Evolutionary conservation across 1,139 yeast genomes (phyloP).

Genomic region (Candida sanyaensis): DNA sequence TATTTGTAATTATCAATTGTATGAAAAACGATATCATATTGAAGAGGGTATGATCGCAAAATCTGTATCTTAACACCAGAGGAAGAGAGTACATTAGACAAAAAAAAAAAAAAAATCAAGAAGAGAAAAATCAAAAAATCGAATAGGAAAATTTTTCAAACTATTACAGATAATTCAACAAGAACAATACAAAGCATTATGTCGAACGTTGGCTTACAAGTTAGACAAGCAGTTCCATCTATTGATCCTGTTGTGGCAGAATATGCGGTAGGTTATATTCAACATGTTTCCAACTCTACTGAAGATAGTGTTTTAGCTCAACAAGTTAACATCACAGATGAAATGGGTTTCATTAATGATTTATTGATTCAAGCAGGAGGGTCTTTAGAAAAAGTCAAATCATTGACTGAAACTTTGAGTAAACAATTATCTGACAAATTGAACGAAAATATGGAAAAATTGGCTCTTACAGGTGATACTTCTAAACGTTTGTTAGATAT

Average conservation of each 20-base stretch:
- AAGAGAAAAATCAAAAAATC: not conserved
- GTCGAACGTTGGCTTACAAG: conserved; percentile 62
- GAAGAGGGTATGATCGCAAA: not conserved
- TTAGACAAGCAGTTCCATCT: conserved; percentile 87
- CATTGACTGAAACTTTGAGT: conserved; percentile 46
- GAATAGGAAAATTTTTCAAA: conserved; percentile 2
- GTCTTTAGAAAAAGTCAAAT: conserved; percentile 49
- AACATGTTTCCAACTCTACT: conserved; percentile 72
- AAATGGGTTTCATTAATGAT: conserved; percentile 63
- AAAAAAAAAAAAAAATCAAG: not conserved
- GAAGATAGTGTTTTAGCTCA: conserved; percentile 83
- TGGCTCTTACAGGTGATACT: conserved; percentile 72
- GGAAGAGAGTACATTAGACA: not conserved
- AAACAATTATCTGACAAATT: conserved; percentile 57
- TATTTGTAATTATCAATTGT: not conserved
- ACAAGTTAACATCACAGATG: conserved; percentile 64
- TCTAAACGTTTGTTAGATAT: conserved; percentile 78
- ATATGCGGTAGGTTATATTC: conserved; percentile 87
- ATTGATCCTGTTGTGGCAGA: conserved; percentile 90
- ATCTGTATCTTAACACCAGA: too few relatives aligned
- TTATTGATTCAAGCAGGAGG: conserved; percentile 85
- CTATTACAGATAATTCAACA: not conserved
- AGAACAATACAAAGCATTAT: conserved; percentile 20
- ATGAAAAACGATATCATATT: too few relatives aligned
- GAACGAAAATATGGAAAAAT: conserved; percentile 68